Conservation (phyloP, 805 yeast species). For the Teunomyces funiuensis region DNA sequence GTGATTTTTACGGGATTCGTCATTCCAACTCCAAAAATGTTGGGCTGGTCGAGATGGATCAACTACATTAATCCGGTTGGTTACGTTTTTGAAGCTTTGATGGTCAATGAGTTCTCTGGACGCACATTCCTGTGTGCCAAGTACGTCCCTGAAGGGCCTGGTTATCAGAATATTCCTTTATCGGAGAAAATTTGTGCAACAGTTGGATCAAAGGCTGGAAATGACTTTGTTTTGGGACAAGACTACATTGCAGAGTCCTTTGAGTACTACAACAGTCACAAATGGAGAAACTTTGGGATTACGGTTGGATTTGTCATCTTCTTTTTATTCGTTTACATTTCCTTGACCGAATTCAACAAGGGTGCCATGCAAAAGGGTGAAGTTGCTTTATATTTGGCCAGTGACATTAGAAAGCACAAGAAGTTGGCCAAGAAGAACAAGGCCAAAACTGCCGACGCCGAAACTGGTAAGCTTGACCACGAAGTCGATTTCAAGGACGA, state of each 20-base stretch:
- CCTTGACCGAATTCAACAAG: conserved; percentile 55
- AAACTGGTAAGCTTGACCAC: conserved; percentile 17
- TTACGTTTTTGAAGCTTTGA: conserved; percentile 49
- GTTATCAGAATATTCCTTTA: conserved; percentile 34
- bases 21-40: conserved; percentile 43
- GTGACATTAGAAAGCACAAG: conserved; percentile 46
- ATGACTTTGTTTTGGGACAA: conserved; percentile 22
- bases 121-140: conserved; percentile 45
- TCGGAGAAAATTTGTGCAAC: conserved; percentile 32
- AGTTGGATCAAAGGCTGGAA: conserved; percentile 25
- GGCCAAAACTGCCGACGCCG: conserved; percentile 22
- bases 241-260: conserved; percentile 40
- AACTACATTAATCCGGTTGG: conserved; percentile 43
- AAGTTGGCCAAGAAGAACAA: conserved; percentile 34
- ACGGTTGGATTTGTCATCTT: conserved; percentile 52
- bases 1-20: conserved; percentile 54
- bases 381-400: conserved; percentile 56
- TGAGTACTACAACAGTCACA: conserved; percentile 44
- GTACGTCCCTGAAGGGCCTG: conserved; percentile 47
- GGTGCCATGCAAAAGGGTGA: conserved; percentile 74
- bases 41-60: conserved; percentile 61
- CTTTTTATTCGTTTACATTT: conserved; percentile 54
- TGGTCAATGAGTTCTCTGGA: conserved; percentile 57
- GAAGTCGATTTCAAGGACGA: conserved; percentile 27
- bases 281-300: conserved; percentile 70